Base-by-base conservation (phyloP, 371 early-diverging fungal species). In the Rhizoclosmatium hyalinum region DNA sequence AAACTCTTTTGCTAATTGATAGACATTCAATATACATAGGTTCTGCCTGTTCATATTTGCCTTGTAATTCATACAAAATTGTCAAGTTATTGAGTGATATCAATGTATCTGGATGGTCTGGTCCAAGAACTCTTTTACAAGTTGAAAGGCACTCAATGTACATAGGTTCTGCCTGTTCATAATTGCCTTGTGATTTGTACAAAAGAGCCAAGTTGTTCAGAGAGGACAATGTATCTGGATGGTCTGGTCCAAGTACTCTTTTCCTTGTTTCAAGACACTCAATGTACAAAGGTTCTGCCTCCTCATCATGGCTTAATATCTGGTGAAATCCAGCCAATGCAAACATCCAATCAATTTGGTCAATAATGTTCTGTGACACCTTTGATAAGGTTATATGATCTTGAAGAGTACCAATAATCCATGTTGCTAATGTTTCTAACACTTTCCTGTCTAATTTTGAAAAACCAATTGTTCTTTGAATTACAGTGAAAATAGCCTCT, bases 401-500 rank as follows among this genome's bases (percentile, higher is more conserved):
- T 0, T 1, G 1, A 6, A 68, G 0, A 1, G 68, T 50, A 6
- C 2, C 8, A 12, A 21, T 32, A 12, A 47, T 17, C 55, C 54
- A 68, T 0, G 1, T 0, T 14, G 39, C 17, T 14, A 68, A 53
- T 4, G 46, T 46, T 10, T 45, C 19, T 0, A 68, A 14, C 5
- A 68, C 68, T 14, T 0, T 39, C n/a, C 50, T 12, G 41, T 68
- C 50, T 39, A 68, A 53, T 14, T 45, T n/a, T 6, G 68, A 17
- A 8, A 68, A 68, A 1, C 17, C n/a, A 6, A 46, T 8, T 0
- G 0, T 45, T 14, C 0, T 24, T 0, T 68, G 21, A 32, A 68
- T 53, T 0, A 32, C 68, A n/a, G 0, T 14, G 54, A 68, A 68
- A n/a, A 68, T 68, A 12, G 12, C n/a, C 32, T 68, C 68, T n/a